Conservation (phyloP, 495 filamentous ascomycete species). For the Bacidia gigantensis region DNA sequence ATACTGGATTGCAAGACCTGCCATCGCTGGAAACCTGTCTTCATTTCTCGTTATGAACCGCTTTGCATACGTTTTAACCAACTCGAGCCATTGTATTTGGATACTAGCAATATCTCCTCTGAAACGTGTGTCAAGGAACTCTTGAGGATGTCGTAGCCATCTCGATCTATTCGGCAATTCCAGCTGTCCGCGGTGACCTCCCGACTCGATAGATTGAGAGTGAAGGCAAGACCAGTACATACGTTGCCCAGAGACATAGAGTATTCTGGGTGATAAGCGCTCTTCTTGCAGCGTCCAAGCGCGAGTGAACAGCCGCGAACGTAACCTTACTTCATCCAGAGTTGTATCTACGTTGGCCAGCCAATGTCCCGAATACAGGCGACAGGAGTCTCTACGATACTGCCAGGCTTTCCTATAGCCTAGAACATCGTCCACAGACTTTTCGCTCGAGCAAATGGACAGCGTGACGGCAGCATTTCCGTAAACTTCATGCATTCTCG, state of each 20-base stretch:
- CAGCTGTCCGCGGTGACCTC: not conserved
- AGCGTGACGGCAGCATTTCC: not conserved
- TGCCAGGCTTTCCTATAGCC: not conserved
- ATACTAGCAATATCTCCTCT: not conserved
- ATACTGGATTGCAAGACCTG: not conserved
- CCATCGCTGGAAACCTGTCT: not conserved
- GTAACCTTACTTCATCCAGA: not conserved
- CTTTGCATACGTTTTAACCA: not conserved
- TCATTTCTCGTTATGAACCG: not conserved
- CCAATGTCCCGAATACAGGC: not conserved
- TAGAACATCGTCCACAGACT: not conserved
- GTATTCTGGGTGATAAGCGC: not conserved
- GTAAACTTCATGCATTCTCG: not conserved
- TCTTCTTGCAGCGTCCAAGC: not conserved
- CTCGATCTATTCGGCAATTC: not conserved
- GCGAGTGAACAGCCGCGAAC: not conserved
- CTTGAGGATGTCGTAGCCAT: not conserved
- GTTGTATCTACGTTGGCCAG: not conserved
- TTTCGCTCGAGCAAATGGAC: not conserved
- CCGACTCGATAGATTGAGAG: not conserved
- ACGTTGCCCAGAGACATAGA: not conserved
- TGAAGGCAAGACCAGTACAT: not conserved
- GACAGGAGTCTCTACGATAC: not conserved
- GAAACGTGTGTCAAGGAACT: not conserved
- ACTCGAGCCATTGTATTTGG: not conserved